Conservation (phyloP, 2,329 filamentous ascomycete genomes). For the Myriosclerotinia scirpicola region DNA sequence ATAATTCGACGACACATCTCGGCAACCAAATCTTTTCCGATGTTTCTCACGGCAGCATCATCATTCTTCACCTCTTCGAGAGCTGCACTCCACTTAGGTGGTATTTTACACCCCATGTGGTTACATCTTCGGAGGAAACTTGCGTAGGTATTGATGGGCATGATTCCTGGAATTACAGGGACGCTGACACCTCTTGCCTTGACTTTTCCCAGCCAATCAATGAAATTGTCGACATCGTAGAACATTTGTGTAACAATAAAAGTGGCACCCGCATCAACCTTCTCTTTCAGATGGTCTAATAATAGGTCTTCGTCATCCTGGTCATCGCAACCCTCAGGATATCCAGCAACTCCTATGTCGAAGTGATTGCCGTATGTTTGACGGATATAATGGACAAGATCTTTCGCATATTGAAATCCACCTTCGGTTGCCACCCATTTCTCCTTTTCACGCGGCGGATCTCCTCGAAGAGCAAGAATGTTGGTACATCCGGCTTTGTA, state of each 20-base stretch:
- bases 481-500: conserved; percentile 97
- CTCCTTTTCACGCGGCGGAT: conserved; percentile 90
- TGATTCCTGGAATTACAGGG: conserved; percentile 83
- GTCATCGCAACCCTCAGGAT: conserved; percentile 93
- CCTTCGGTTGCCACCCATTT: conserved; percentile 87
- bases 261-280: conserved; percentile 87
- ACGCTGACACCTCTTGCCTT: conserved; percentile 80
- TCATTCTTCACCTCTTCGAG: conserved; percentile 96
- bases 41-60: conserved; percentile 85
- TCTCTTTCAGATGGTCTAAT: conserved; percentile 92
- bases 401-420: conserved; percentile 87
- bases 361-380: conserved; percentile 84
- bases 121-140: conserved; percentile 87
- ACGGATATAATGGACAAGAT: conserved; percentile 77
- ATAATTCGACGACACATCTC: conserved; percentile 88
- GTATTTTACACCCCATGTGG: conserved; percentile 86
- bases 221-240: conserved; percentile 94
- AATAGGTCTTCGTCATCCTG: conserved; percentile 82
- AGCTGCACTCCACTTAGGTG: conserved; percentile 74
- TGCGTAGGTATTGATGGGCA: conserved; percentile 93
- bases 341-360: conserved; percentile 95
- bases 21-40: conserved; percentile 83
- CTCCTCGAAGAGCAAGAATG: conserved; percentile 88
- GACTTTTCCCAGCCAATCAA: conserved; percentile 85
- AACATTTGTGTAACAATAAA: conserved; percentile 99